A percentile compares a stretch with the other conserved stretches of the same genome.
phyloP scores from a whole-genome alignment of 1,284 basidiomycete genomes.

The Ceratobasidium sp. region DNA sequence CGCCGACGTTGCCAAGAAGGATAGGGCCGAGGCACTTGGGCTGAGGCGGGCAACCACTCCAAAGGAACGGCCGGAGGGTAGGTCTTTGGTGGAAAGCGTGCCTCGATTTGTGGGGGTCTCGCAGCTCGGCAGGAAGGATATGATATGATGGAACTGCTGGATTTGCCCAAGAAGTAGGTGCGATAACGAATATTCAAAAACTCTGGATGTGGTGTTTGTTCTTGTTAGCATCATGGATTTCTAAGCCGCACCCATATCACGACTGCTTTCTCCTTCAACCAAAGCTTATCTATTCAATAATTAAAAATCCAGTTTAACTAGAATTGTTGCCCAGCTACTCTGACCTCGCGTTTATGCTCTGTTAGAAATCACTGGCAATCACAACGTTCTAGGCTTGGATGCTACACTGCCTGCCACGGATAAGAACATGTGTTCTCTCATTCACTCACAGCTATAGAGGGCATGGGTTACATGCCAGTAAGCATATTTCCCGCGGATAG shows the following conservation, averaged over 20 bases:
- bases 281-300: background rate
- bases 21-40: too few species aligned
- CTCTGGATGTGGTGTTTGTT: background rate
- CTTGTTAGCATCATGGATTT: constrained; percentile 5
- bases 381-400: background rate
- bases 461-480: background rate
- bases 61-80: too few species aligned
- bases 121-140: background rate
- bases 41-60: too few species aligned
- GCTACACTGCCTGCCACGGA: background rate
- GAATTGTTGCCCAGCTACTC: background rate
- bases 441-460: background rate
- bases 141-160: background rate
- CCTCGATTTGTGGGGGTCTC: too few species aligned
- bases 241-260: background rate
- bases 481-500: background rate
- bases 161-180: background rate
- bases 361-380: background rate
- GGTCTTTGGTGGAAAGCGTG: too few species aligned
- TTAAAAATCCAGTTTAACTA: background rate
- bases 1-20: background rate
- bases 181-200: background rate
- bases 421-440: background rate
- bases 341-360: background rate
- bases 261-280: background rate